Conservation (phyloP, 2,329 filamentous ascomycete genomes). For the Xylaria sp. region DNA sequence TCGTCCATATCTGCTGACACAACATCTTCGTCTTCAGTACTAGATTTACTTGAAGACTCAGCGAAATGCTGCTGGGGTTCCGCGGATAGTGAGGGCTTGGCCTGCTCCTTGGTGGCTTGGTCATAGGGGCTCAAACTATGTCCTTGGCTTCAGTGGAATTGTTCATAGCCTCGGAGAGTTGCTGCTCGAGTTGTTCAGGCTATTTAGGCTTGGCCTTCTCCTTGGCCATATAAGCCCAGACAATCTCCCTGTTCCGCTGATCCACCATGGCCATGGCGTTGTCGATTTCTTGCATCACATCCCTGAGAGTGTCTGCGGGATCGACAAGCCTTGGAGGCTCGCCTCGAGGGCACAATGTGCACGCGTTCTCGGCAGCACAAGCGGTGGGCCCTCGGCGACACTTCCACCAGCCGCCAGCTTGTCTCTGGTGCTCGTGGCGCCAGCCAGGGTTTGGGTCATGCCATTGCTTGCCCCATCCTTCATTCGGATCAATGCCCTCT, state of each 20-base stretch:
- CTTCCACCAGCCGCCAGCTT: constrained; percentile 27
- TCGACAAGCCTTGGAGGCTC: neutral
- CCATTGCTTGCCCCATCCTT: constrained; percentile 25
- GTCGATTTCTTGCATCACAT: constrained; percentile 15
- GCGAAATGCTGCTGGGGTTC: too few relatives aligned
- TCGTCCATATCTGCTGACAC: too few relatives aligned
- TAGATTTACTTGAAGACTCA: too few relatives aligned
- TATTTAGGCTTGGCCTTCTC: neutral
- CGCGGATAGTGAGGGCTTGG: too few relatives aligned
- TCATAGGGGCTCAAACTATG: too few relatives aligned
- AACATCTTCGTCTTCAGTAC: too few relatives aligned
- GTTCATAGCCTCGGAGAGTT: too few relatives aligned
- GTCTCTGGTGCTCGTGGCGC: constrained; percentile 15
- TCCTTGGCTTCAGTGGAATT: too few relatives aligned
- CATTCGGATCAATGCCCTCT: constrained; percentile 6
- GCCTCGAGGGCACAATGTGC: constrained; percentile 5
- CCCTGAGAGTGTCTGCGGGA: constrained; percentile 4
- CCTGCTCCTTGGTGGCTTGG: too few relatives aligned
- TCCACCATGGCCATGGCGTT: constrained; percentile 20
- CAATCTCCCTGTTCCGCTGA: neutral
- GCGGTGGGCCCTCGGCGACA: constrained; percentile 19
- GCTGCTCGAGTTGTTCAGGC: too few relatives aligned
- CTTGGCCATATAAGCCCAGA: constrained; percentile 13
- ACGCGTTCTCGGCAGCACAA: constrained; percentile 11
- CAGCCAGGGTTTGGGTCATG: constrained; percentile 24